Conservation (phyloP, 2,329 filamentous ascomycete species). For the Penicillium sp. region DNA sequence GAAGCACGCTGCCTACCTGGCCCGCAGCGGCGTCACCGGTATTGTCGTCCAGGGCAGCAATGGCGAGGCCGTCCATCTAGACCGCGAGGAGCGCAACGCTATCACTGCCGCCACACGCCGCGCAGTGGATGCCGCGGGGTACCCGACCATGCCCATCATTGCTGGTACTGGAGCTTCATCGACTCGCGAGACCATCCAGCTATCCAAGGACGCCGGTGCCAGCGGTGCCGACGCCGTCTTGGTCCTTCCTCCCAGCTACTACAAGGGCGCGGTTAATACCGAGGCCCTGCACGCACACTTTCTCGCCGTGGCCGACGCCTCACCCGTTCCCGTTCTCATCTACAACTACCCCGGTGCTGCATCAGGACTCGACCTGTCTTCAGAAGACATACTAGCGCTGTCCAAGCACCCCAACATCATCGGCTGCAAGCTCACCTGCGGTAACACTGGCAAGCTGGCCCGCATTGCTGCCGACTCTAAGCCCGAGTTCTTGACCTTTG, state of each 20-base stretch:
- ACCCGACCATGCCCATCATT: slow-evolving; percentile 62
- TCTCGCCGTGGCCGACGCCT: slow-evolving; percentile 56
- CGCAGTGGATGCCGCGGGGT: slow-evolving; percentile 63
- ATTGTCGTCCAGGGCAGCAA: slow-evolving; percentile 76
- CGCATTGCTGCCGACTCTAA: slow-evolving; percentile 51
- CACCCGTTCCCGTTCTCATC: slow-evolving; percentile 60
- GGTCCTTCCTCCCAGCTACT: slow-evolving; percentile 71
- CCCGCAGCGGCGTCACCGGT: slow-evolving; percentile 64
- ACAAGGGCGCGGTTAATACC: slow-evolving; percentile 60
- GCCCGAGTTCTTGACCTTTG: slow-evolving; percentile 70
- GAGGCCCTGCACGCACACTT: slow-evolving; percentile 61
- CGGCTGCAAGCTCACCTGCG: slow-evolving; percentile 67
- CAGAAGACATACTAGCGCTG: slow-evolving; percentile 57
- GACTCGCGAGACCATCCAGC: slow-evolving; percentile 64
- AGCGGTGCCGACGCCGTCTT: slow-evolving; percentile 71
- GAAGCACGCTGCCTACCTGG: slow-evolving; percentile 61
- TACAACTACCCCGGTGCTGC: slow-evolving; percentile 69
- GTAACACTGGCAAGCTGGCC: slow-evolving; percentile 67
- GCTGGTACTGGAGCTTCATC: slow-evolving; percentile 71
- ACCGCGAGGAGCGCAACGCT: slow-evolving; percentile 62
- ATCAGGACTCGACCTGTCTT: slow-evolving; percentile 63
- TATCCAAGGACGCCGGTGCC: slow-evolving; percentile 63
- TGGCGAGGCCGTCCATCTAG: slow-evolving; percentile 74
- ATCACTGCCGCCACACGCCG: slow-evolving; percentile 66
- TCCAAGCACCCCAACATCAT: slow-evolving; percentile 60